Percentiles rank a stretch among this genome's conserved stretches.
Conservation (phyloP, 257 asterid species). For the Craterostigma plantagineum region DNA sequence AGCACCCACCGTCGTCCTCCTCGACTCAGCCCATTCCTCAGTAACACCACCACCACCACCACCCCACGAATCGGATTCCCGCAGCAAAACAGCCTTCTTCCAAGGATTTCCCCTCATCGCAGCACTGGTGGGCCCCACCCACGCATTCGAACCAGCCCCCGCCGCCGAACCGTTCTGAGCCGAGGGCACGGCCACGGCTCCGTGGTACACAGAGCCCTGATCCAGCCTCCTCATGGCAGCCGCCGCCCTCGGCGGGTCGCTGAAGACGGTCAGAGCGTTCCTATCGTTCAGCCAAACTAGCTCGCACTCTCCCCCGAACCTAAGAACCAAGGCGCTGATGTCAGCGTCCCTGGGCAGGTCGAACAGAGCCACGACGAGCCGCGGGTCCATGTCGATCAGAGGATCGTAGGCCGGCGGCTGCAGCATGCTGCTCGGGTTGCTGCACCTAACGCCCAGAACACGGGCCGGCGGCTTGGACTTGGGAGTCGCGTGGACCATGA, state of each 20-base stretch:
- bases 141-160: no score
- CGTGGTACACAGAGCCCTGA: constrained; percentile 82
- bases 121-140: no score
- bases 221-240: constrained; percentile 97
- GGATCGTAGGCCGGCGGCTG: constrained; percentile 66
- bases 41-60: no score
- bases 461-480: constrained; percentile 84
- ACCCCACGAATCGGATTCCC: no score
- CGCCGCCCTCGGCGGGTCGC: constrained; percentile 90
- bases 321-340: constrained; percentile 73
- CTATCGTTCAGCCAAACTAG: constrained; percentile 91
- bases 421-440: constrained; percentile 25
- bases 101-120: no score
- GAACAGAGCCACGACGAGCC: constrained; percentile 76
- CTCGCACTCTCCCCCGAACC: constrained; percentile 98
- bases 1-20: no score
- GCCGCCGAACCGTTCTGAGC: constrained; percentile 9
- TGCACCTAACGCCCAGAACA: constrained; percentile 48
- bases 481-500: constrained; percentile 60
- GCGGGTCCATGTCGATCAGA: constrained; percentile 86
- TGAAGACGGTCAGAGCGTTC: constrained; percentile 85
- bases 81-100: no score
- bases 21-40: no score
- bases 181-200: constrained; percentile 55
- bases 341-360: constrained; percentile 93